These are phyloP conservation scores for Epichloe baconii DNA, from an alignment of 2,329 filamentous ascomycete species.

Conservation along the genomic window DNA sequence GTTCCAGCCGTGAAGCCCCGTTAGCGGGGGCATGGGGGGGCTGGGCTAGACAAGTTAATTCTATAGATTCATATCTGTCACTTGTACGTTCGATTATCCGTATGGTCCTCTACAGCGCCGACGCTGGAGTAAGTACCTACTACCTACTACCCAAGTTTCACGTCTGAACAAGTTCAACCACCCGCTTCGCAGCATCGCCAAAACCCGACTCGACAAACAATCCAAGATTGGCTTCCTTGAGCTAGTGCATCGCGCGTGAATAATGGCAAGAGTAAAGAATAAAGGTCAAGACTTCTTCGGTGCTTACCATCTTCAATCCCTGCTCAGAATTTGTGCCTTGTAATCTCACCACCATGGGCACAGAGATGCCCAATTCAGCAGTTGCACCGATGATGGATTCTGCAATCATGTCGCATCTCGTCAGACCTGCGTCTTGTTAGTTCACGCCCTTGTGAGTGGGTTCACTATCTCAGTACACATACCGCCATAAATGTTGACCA, in stretches of 20 bases:
- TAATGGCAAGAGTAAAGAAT: too few relatives aligned
- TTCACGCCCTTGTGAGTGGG: background rate
- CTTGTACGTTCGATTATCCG: too few relatives aligned
- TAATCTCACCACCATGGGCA: conserved; percentile 32
- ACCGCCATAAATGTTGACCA: conserved; percentile 44
- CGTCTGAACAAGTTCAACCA: conserved; percentile 17
- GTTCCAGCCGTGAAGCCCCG: background rate
- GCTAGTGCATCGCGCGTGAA: conserved; percentile 11
- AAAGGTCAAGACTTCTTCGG: too few relatives aligned
- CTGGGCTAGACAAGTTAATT: too few relatives aligned
- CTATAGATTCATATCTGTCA: too few relatives aligned
- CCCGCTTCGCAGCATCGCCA: conserved; percentile 20
- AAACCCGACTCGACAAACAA: conserved; percentile 27
- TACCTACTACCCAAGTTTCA: too few relatives aligned
- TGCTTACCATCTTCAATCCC: conserved; percentile 26
- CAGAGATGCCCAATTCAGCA: conserved; percentile 21
- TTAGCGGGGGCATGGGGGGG: too few relatives aligned
- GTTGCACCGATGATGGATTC: conserved; percentile 32
- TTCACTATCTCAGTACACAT: conserved; percentile 2
- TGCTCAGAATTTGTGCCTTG: conserved; percentile 33
- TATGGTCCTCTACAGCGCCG: too few relatives aligned
- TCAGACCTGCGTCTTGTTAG: conserved; percentile 25
- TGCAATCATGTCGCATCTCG: conserved; percentile 37
- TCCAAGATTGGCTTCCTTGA: conserved; percentile 22
- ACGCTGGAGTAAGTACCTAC: too few relatives aligned